Percentiles rank a stretch among this genome's conserved stretches.
Evolutionary conservation across 2,329 filamentous ascomycete genomes (phyloP).

Genomic region (Pseudogymnoascus sp.): DNA sequence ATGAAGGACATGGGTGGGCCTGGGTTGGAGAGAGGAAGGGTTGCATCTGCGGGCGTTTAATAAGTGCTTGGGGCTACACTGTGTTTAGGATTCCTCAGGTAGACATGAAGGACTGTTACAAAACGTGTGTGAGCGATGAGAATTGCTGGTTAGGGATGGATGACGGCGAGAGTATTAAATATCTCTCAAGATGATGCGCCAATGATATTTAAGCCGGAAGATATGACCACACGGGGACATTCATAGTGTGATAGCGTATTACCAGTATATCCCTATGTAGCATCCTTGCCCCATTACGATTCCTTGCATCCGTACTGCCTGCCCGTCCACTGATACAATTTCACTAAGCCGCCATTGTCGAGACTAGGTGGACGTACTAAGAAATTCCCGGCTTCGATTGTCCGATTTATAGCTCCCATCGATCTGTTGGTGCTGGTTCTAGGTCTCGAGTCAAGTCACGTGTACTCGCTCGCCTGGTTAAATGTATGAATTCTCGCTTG

Average conservation of each 20-base stretch:
- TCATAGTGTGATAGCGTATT: neutral
- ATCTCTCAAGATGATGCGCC: neutral
- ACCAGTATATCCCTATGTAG: neutral
- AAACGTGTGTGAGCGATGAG: neutral
- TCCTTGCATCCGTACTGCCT: neutral
- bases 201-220: neutral
- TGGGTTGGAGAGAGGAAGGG: slow-evolving; percentile 13
- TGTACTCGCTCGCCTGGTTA: neutral
- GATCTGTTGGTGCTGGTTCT: neutral
- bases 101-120: slow-evolving; percentile 7
- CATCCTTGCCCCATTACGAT: neutral
- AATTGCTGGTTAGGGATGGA: neutral
- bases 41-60: slow-evolving; percentile 27
- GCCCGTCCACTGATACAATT: neutral
- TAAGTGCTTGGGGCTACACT: slow-evolving; percentile 9
- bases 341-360: neutral
- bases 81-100: slow-evolving; percentile 4
- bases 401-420: too few relatives aligned
- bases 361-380: neutral
- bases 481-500: neutral
- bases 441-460: neutral
- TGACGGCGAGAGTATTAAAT: neutral
- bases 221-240: neutral
- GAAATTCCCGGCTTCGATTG: too few relatives aligned
- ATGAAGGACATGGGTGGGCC: slow-evolving; percentile 2